Conservation (phyloP, 2,329 filamentous ascomycete genomes). For the Sporothrix sp. region DNA sequence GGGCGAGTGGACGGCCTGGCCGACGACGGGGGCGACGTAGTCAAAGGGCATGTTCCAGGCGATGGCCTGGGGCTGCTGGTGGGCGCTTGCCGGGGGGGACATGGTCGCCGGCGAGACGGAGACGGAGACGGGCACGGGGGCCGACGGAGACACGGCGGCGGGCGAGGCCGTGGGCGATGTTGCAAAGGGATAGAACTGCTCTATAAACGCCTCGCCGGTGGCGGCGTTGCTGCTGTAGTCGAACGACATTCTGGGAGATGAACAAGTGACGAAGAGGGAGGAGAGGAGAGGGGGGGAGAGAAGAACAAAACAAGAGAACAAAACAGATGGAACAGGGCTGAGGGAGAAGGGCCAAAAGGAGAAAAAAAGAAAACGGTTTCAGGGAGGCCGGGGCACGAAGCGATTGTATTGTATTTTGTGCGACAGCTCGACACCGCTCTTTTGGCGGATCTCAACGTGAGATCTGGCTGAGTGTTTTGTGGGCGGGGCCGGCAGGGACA, state of each 20-base stretch:
- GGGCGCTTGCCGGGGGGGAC: constrained; percentile 27
- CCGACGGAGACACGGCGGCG: constrained; percentile 18
- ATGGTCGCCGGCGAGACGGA: constrained; percentile 29
- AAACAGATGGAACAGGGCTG: not conserved
- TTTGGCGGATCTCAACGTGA: constrained; percentile 14
- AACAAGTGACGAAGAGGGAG: not conserved
- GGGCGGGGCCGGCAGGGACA: constrained; percentile 7
- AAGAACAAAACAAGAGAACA: not conserved
- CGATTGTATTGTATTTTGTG: constrained; percentile 8
- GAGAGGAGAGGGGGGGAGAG: not conserved
- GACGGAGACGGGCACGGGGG: constrained; percentile 28
- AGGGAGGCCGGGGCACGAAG: constrained; percentile 7
- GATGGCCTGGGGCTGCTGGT: constrained; percentile 30
- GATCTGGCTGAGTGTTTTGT: constrained; percentile 6
- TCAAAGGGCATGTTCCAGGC: constrained; percentile 45
- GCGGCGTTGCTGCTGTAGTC: constrained; percentile 21
- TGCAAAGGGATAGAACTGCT: constrained; percentile 42
- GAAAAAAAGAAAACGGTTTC: not conserved
- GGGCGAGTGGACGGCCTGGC: constrained; percentile 26
- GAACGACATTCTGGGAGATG: constrained; percentile 12
- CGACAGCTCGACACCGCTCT: constrained; percentile 19
- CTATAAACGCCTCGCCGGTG: constrained; percentile 48
- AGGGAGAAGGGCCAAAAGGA: not conserved
- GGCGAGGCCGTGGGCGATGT: constrained; percentile 21
- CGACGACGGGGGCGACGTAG: constrained; percentile 27